Evolutionary conservation across 208 protist species (phyloP), one percentile per base, ranked within the genome.

Genomic region (Leishmania gerbilli): DNA sequence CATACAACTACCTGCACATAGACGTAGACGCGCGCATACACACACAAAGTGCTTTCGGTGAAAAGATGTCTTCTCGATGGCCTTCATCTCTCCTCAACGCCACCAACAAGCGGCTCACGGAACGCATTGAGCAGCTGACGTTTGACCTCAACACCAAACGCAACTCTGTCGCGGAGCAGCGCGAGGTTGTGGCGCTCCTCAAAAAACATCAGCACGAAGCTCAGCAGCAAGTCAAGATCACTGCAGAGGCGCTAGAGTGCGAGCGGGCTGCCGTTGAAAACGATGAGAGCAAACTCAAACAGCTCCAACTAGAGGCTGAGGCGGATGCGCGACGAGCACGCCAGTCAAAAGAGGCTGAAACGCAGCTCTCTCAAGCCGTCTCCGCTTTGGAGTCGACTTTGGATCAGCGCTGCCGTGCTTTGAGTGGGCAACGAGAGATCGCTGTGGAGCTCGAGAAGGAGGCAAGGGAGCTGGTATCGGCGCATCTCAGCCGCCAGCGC

Each of bases 21-120:
- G 27, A 82, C 53, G 71, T 49, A 82, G 24, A 81, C 53, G 53
- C 47, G 31, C 37, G 55, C 71, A 42, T 42, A 79, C 19, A 37
- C 45, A 27, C 3, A 45, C 49, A 62, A 17, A 37, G 34, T 55
- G 8, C 31, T 45, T 53, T 68, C 37, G 56, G 53, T 27, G 76
- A 31, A 60, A 15, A 9, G 45, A 74, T 97, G 91, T 89, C 88
- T 45, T 65, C 82, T 11, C 67, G 77, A 64, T 95, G 90, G 90
- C 93, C 93, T 47, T 69, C 82, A 31, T 88, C 78, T 55, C 68
- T 95, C 40, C 86, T 97, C 34, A 95, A 90, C 75, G 84, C 88
- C 49, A 84, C 87, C 51, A 97, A 97, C 82, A 89, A 87, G 64
- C 75, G 49, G 37, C 71, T 97, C 49, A 91, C 76, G 55, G 88